Evolutionary conservation across 2,329 filamentous ascomycete genomes (phyloP).

Genomic region (Aspergillus quadrilineatus): DNA sequence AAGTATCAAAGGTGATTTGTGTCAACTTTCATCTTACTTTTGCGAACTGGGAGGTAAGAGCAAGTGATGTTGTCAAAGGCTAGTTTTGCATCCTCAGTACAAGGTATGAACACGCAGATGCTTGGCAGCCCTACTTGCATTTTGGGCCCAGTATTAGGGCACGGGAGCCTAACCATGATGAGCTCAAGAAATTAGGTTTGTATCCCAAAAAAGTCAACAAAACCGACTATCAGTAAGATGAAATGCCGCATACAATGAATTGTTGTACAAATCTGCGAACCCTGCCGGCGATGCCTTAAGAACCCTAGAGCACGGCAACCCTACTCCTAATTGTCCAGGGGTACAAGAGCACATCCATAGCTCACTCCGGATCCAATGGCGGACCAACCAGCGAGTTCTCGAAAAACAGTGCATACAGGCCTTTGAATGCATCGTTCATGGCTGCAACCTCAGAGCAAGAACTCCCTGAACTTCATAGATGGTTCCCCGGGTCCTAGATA

Average conservation of each 20-base stretch:
- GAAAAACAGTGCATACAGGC: not conserved
- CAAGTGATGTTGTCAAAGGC: constrained; percentile 25
- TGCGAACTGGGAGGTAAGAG: constrained; percentile 34
- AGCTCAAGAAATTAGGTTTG: not conserved
- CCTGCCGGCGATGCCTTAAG: not conserved
- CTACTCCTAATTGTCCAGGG: not conserved
- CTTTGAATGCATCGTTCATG: constrained; percentile 13
- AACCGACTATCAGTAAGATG: not conserved
- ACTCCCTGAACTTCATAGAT: constrained; percentile 19
- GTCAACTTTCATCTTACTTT: constrained; percentile 15
- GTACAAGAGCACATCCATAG: constrained; percentile 5
- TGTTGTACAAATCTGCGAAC: not conserved
- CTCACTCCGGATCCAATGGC: not conserved
- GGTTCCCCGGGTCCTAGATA: constrained; percentile 1
- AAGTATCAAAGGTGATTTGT: too few relatives aligned
- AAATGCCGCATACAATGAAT: not conserved
- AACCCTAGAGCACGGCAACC: not conserved
- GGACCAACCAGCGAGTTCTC: not conserved
- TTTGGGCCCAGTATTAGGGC: constrained; percentile 28
- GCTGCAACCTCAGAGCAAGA: constrained; percentile 16
- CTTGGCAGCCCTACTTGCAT: constrained; percentile 29
- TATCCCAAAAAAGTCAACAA: not conserved
- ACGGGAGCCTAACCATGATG: not conserved
- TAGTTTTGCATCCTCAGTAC: constrained; percentile 30
- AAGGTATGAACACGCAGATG: constrained; percentile 25